Conservation (phyloP, 306 rosid genomes). For the Ormosia emarginata region DNA sequence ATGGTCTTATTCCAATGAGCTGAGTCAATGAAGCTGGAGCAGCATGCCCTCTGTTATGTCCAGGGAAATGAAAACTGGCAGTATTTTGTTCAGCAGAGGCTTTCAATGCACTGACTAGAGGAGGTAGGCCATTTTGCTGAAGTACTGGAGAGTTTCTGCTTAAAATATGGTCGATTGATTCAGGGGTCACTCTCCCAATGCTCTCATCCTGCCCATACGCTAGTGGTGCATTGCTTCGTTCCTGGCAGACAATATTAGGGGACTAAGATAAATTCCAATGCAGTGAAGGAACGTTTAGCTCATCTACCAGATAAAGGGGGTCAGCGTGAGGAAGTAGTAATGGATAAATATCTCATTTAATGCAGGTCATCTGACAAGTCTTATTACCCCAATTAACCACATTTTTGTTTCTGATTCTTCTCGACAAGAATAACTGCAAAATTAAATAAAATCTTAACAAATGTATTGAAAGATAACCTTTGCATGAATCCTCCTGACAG, state of each 20-base stretch:
- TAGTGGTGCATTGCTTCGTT: slow-evolving; percentile 11
- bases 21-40: slow-evolving; percentile 66
- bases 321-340: neutral
- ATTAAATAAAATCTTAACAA: neutral
- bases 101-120: slow-evolving; percentile 67
- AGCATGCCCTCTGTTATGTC: slow-evolving; percentile 89
- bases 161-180: slow-evolving; percentile 12
- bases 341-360: neutral
- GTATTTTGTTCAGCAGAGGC: slow-evolving; percentile 56
- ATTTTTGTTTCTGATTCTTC: neutral
- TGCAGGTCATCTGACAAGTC: neutral
- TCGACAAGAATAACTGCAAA: neutral
- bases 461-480: neutral
- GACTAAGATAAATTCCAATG: neutral
- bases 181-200: neutral
- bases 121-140: slow-evolving; percentile 40
- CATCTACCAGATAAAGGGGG: neutral
- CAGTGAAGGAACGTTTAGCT: neutral
- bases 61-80: slow-evolving; percentile 87
- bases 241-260: slow-evolving; percentile 27
- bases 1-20: slow-evolving; percentile 67
- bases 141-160: slow-evolving; percentile 2
- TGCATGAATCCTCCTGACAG: no score
- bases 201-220: slow-evolving; percentile 12
- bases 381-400: neutral